A percentile compares a stretch with the other conserved stretches of the same genome.
Conservation (phyloP, 2,329 filamentous ascomycete species). For the Pseudomassariella vexata region DNA sequence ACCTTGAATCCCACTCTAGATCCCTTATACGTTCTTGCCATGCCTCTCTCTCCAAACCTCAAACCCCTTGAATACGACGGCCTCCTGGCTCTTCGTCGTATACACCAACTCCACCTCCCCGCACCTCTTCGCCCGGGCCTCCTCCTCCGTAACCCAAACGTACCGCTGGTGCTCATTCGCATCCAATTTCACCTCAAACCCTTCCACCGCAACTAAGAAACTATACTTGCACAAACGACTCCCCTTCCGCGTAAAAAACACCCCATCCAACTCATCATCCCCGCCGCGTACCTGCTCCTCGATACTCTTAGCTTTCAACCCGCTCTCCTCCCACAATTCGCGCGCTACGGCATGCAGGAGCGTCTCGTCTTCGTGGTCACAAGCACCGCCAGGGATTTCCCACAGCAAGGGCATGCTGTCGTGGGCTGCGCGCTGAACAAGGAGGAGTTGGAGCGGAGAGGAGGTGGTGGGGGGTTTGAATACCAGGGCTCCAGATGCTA, state of each 20-base stretch:
- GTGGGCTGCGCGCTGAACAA: constrained; percentile 30
- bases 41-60: constrained; percentile 8
- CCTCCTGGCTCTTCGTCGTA: constrained; percentile 16
- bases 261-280: constrained; percentile 3
- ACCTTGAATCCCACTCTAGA: neutral
- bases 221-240: constrained; percentile 19
- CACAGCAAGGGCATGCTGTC: constrained; percentile 31
- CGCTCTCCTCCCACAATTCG: constrained; percentile 36
- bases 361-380: constrained; percentile 29
- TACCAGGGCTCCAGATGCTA: constrained; percentile 23
- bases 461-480: constrained; percentile 12
- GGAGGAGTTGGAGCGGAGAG: constrained; percentile 22
- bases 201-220: constrained; percentile 21
- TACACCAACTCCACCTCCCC: constrained; percentile 18
- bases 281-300: constrained; percentile 16
- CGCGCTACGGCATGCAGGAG: constrained; percentile 31
- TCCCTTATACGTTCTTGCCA: neutral
- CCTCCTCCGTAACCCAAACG: constrained; percentile 26
- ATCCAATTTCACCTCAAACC: constrained; percentile 19
- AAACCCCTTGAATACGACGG: constrained; percentile 18
- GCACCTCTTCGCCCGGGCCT: constrained; percentile 16
- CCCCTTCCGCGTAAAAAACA: constrained; percentile 13
- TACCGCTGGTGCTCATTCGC: constrained; percentile 25
- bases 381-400: constrained; percentile 35
- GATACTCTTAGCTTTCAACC: constrained; percentile 18